Evolutionary conservation across 345 rosid genomes (phyloP), one percentile per base, ranked within the genome.

Genomic region (Draba incana): DNA sequence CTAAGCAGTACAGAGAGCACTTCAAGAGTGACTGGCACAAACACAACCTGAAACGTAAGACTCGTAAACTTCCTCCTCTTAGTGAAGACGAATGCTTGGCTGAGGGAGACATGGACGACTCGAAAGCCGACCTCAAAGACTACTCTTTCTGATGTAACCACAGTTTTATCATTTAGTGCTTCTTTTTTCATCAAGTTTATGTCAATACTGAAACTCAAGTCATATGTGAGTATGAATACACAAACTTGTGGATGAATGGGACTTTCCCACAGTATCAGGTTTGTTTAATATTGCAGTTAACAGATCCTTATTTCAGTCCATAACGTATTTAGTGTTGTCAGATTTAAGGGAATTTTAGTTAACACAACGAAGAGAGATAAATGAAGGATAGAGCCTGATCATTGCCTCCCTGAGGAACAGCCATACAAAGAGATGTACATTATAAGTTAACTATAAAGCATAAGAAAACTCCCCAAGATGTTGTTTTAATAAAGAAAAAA

Each of bases 21-120:
- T 94, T 84, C 58, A 91, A 89, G 88, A 94, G 89, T 25, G 96
- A 89, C 4, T 94, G 98, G 99, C 99, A 91, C 83, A 94, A 87
- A 79, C 98, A 94, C 67, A 94, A 94, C 73, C 70, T 94, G 65
- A 91, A 78, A 80, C 92, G 96, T 43, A 94, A 94, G 82, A 91
- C 96, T 64, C 81, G 81, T 49, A 85, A 89, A 56, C 96, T 91
- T 5, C 89, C 92, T 64, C 93, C 98, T 12, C 85, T 91, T 49
- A 72, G 86, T 4, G 85, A 85, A 1, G 99, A 89, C 39, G 95
- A 94, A 71, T 91, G 97, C 80, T 68, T 72, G 74, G 83, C 84
- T 56, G 95, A 91, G 72, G 15, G 83, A 69, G 98, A 86, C 60
- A 63, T 87, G 78, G 82, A 77, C 6, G 98, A 86, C 78, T 74